Evolutionary conservation across 495 filamentous ascomycete species (phyloP).

Genomic region (Aspergillus indologenus): DNA sequence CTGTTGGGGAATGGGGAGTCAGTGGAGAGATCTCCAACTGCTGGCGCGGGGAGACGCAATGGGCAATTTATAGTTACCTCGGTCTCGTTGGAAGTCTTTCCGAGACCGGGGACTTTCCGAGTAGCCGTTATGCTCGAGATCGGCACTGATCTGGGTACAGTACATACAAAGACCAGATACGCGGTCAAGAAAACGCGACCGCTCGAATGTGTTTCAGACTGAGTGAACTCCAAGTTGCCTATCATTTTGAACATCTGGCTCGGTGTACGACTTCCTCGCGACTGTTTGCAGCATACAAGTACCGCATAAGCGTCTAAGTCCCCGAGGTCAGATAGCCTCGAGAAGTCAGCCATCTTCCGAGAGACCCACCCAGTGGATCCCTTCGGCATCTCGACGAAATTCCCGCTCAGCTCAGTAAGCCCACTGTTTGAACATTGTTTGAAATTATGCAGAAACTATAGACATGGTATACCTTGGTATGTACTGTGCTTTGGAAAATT

Average conservation of each 20-base stretch:
- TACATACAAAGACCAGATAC: too few relatives aligned
- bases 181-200: too few relatives aligned
- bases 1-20: not conserved
- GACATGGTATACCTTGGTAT: not conserved
- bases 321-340: not conserved
- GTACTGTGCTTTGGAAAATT: not conserved
- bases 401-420: not conserved
- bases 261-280: too few relatives aligned
- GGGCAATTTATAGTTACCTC: constrained; percentile 6
- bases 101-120: constrained; percentile 21
- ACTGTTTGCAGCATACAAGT: too few relatives aligned
- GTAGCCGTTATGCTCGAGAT: not conserved
- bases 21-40: not conserved
- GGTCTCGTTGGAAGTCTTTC: constrained; percentile 2
- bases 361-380: not conserved
- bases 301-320: too few relatives aligned
- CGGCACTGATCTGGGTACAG: not conserved
- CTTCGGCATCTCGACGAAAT: not conserved
- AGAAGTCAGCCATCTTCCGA: too few relatives aligned
- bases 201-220: too few relatives aligned
- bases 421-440: too few relatives aligned
- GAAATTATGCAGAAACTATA: not conserved
- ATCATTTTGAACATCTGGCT: too few relatives aligned
- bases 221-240: too few relatives aligned
- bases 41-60: not conserved